Evolutionary conservation across 1,284 basidiomycete genomes (phyloP).

Genomic region (Gomphus sp.): DNA sequence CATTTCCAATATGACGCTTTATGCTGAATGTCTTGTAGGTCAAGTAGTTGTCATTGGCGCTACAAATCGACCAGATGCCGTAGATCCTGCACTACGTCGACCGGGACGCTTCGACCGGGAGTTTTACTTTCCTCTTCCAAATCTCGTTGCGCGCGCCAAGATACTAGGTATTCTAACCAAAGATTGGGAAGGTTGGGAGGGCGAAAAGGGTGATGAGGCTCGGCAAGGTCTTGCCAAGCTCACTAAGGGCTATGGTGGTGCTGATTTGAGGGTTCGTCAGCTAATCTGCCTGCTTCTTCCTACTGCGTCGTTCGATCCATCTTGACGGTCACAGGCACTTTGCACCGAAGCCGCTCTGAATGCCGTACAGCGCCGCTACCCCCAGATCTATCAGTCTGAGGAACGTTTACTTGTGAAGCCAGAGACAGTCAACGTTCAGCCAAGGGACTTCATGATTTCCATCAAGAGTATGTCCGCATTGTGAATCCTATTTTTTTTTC

Average conservation of each 20-base stretch:
- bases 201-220: conserved; percentile 40
- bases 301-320: not conserved
- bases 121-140: conserved; percentile 95
- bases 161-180: conserved; percentile 91
- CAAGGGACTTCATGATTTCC: conserved; percentile 96
- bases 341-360: conserved; percentile 97
- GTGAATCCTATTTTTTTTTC: conserved; percentile 5
- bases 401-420: conserved; percentile 84
- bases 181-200: conserved; percentile 84
- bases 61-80: conserved; percentile 94
- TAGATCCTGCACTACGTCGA: conserved; percentile 90
- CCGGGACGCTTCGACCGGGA: conserved; percentile 97
- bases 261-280: conserved; percentile 78
- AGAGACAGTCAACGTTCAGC: conserved; percentile 76
- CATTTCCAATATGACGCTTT: conserved; percentile 49
- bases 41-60: conserved; percentile 99
- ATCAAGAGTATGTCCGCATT: conserved; percentile 70
- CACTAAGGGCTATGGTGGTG: conserved; percentile 98
- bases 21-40: not conserved
- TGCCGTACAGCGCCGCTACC: conserved; percentile 92
- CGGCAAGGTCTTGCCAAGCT: conserved; percentile 72
- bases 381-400: conserved; percentile 92
- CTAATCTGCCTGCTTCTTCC: not conserved
- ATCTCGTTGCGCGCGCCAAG: conserved; percentile 74
- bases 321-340: conserved; percentile 50